A percentile compares a stretch with the other conserved stretches of the same genome.
Conservation (phyloP, 805 yeast genomes). For the Ogataea naganishii region DNA sequence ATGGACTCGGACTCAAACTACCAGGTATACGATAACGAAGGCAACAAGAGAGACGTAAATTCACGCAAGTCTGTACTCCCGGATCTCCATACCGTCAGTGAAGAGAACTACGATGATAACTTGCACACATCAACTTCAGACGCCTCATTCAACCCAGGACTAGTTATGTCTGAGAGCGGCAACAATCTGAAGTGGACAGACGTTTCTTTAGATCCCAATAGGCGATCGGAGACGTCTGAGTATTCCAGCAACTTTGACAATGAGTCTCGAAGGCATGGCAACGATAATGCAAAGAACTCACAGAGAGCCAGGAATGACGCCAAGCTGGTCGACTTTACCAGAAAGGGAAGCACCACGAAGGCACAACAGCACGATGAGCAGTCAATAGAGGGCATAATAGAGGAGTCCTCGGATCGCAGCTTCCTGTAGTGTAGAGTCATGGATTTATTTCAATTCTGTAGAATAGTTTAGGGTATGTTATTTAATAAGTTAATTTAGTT, state of each 20-base stretch:
- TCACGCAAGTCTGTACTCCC: neutral
- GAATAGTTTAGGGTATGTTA: neutral
- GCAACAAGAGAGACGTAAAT: conserved; percentile 26
- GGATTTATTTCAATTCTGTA: too few species aligned
- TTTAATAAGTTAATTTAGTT: neutral
- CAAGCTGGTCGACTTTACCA: conserved; percentile 38
- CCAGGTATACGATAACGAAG: conserved; percentile 36
- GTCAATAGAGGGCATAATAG: conserved; percentile 15
- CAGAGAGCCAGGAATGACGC: too few species aligned
- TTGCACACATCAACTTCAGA: too few species aligned
- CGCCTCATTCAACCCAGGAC: neutral
- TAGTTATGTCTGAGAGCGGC: neutral
- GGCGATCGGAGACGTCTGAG: too few species aligned
- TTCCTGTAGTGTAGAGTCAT: too few species aligned
- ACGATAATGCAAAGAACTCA: conserved; percentile 2
- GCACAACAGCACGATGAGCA: conserved; percentile 18
- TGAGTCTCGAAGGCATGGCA: conserved; percentile 4
- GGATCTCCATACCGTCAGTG: conserved; percentile 4
- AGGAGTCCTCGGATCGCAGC: too few species aligned
- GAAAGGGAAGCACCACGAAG: conserved; percentile 33
- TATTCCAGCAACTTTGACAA: conserved; percentile 3
- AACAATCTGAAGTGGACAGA: too few species aligned
- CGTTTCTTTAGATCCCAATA: too few species aligned
- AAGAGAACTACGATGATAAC: conserved; percentile 4
- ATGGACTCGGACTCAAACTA: conserved; percentile 27